Percentiles rank a stretch among this genome's conserved stretches.
phyloP scores from a whole-genome alignment of 2,329 filamentous ascomycete genomes.

The Fusarium buharicum region DNA sequence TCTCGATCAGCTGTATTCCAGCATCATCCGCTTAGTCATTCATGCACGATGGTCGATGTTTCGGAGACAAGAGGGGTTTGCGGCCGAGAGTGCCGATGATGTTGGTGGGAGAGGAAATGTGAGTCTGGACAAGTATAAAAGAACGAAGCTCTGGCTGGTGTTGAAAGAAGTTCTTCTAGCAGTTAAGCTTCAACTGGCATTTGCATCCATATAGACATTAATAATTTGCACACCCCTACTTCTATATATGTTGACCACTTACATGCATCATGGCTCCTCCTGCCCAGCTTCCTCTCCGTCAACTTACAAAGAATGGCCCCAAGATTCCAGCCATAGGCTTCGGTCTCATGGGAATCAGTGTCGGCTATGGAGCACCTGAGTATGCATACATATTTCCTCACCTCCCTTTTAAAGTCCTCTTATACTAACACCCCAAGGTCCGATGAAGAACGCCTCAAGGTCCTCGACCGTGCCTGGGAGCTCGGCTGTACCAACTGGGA shows the following conservation, averaged over 20 bases:
- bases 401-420: too few relatives aligned
- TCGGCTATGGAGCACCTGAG: slow-evolving; percentile 50
- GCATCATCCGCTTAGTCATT: slow-evolving; percentile 29
- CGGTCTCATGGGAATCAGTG: slow-evolving; percentile 62
- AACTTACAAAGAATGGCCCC: slow-evolving; percentile 63
- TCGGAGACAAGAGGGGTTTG: slow-evolving; percentile 27
- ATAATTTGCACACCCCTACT: neutral
- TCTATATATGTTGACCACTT: neutral
- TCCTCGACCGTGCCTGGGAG: slow-evolving; percentile 63
- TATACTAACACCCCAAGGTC: slow-evolving; percentile 48
- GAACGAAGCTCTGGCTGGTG: neutral
- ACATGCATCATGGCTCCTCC: slow-evolving; percentile 34
- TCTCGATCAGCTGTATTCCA: too few relatives aligned
- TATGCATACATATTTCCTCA: slow-evolving; percentile 16
- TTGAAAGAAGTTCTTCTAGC: neutral
- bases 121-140: slow-evolving; percentile 15
- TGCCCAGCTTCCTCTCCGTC: slow-evolving; percentile 33
- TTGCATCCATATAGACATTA: neutral
- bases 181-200: neutral
- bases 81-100: slow-evolving; percentile 9
- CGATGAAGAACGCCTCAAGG: slow-evolving; percentile 60
- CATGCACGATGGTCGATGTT: slow-evolving; percentile 21
- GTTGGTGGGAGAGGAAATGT: neutral
- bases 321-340: slow-evolving; percentile 62
- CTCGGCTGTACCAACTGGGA: slow-evolving; percentile 65